Conservation (phyloP, 345 rosid genomes). For the Boechera divaricarpa region DNA sequence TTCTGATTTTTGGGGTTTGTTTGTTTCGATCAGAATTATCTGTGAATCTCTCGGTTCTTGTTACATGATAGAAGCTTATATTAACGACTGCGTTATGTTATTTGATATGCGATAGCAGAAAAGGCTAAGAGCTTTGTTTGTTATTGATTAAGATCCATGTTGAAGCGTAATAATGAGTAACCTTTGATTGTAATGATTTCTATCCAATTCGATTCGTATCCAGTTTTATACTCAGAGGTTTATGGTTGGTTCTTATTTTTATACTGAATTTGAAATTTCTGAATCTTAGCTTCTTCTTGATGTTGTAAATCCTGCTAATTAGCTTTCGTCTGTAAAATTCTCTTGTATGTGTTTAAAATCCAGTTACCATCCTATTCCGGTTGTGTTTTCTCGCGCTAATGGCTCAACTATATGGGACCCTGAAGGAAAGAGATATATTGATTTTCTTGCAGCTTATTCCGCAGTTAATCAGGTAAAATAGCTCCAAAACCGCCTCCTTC, state of each 20-base stretch:
- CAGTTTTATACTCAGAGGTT: background rate
- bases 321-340: background rate
- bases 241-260: background rate
- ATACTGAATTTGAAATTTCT: background rate
- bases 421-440: constrained; percentile 89
- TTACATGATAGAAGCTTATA: background rate
- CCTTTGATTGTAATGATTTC: background rate
- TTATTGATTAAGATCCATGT: background rate
- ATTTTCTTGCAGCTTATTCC: constrained; percentile 92
- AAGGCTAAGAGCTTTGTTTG: background rate
- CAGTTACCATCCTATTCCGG: constrained; percentile 96
- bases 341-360: constrained; percentile 9
- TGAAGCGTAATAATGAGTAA: background rate
- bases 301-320: constrained; percentile 15
- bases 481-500: background rate
- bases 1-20: background rate
- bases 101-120: too few species aligned
- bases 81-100: too few species aligned
- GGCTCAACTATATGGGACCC: constrained; percentile 92
- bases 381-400: constrained; percentile 91
- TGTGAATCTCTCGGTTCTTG: background rate
- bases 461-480: constrained; percentile 87
- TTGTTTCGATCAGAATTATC: constrained; percentile 2
- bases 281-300: background rate
- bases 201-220: background rate